These are phyloP conservation scores for Copromyces sp. DNA, from an alignment of 495 filamentous ascomycete species.

Conservation along the genomic window DNA sequence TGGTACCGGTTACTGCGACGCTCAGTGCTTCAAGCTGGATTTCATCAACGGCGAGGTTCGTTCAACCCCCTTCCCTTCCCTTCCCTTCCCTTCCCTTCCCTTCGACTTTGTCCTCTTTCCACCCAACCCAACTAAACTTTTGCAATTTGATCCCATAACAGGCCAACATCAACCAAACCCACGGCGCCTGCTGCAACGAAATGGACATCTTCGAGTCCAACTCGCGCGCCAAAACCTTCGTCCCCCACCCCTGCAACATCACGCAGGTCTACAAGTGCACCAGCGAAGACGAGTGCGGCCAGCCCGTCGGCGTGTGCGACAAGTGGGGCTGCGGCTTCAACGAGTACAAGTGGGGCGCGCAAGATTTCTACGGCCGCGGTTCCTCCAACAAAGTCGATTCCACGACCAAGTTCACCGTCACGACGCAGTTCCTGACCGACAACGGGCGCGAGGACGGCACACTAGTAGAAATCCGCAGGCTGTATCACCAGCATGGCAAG, in stretches of 20 bases:
- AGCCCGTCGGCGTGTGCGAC: constrained; percentile 43
- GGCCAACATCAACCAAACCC: constrained; percentile 40
- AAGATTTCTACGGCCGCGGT: constrained; percentile 43
- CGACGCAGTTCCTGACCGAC: constrained; percentile 57
- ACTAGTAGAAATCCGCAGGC: constrained; percentile 48
- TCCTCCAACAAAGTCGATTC: constrained; percentile 43
- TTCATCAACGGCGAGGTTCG: constrained; percentile 57
- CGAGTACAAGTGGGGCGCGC: constrained; percentile 46
- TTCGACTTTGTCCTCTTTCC: too few relatives aligned
- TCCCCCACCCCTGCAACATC: constrained; percentile 53
- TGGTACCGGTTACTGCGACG: constrained; percentile 71
- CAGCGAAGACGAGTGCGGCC: constrained; percentile 32
- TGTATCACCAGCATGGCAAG: constrained; percentile 54
- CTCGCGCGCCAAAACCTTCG: constrained; percentile 44
- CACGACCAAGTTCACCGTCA: constrained; percentile 50
- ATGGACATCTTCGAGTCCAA: constrained; percentile 70
- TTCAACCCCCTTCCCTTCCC: not conserved
- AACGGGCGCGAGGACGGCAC: constrained; percentile 32
- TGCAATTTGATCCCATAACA: constrained; percentile 21
- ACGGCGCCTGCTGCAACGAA: constrained; percentile 60
- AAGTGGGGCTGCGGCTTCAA: constrained; percentile 28
- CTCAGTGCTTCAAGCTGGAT: constrained; percentile 55
- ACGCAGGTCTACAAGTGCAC: constrained; percentile 34
- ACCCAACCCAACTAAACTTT: not conserved
- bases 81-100: too few relatives aligned